Conservation (phyloP, 768 basidiomycete genomes). For the Krasilnikovozyma curviuscula region DNA sequence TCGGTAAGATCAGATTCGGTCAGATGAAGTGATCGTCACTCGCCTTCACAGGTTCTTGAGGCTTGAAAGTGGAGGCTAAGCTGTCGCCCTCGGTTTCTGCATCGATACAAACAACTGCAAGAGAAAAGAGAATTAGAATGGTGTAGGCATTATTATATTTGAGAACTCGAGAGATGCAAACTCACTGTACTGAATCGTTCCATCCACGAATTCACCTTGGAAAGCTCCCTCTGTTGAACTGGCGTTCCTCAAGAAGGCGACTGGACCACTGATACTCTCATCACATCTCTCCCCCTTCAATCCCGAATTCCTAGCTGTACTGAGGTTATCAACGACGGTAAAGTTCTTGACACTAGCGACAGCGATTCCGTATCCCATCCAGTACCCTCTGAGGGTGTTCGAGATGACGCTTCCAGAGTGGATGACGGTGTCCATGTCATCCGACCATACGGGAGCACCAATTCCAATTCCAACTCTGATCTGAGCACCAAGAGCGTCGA, state of each 20-base stretch:
- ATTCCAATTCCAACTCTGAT: conserved; percentile 30
- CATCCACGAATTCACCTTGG: conserved; percentile 24
- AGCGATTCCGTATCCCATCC: conserved; percentile 31
- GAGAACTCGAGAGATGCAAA: background rate
- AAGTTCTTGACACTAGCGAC: conserved; percentile 26
- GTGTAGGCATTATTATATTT: too few relatives aligned
- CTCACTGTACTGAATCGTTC: conserved; percentile 26
- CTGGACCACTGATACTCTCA: conserved; percentile 24
- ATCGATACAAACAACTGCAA: conserved; percentile 25
- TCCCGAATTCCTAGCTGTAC: conserved; percentile 23
- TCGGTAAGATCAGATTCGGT: background rate
- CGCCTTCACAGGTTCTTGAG: background rate
- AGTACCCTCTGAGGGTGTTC: conserved; percentile 26
- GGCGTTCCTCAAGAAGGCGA: conserved; percentile 19
- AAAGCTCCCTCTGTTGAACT: conserved; percentile 19
- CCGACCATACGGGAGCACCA: conserved; percentile 29
- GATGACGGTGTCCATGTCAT: conserved; percentile 25
- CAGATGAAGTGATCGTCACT: background rate
- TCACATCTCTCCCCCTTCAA: conserved; percentile 21
- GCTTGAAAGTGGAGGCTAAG: background rate
- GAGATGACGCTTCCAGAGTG: conserved; percentile 25
- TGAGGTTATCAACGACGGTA: conserved; percentile 27
- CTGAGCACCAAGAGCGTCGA: conserved; percentile 23
- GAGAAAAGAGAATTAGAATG: too few relatives aligned
- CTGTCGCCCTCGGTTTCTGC: conserved; percentile 12